Conservation (phyloP, 2,329 filamentous ascomycete genomes). For the Bipolaris zeicola region DNA sequence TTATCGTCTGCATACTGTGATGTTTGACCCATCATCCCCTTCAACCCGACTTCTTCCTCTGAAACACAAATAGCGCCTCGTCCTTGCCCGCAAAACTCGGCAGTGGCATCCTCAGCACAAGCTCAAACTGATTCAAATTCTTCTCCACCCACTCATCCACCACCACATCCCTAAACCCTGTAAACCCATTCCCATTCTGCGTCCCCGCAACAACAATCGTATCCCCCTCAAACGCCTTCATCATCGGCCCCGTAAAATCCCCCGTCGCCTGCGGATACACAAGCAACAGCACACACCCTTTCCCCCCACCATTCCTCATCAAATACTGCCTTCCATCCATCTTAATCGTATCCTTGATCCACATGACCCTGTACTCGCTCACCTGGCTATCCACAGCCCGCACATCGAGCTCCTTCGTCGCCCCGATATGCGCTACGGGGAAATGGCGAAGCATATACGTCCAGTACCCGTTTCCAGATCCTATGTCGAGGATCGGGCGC, state of each 20-base stretch:
- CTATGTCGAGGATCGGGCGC: conserved; percentile 67
- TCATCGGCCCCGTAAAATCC: conserved; percentile 67
- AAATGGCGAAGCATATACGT: conserved; percentile 73
- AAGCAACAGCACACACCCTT: conserved; percentile 66
- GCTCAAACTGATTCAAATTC: conserved; percentile 63
- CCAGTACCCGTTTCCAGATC: conserved; percentile 78
- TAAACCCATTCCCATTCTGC: conserved; percentile 76
- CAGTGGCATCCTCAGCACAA: conserved; percentile 67
- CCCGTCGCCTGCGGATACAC: conserved; percentile 75
- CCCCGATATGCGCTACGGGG: conserved; percentile 62
- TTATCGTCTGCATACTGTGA: background rate
- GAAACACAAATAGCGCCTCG: conserved; percentile 73
- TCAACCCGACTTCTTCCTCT: conserved; percentile 33
- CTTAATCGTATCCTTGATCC: conserved; percentile 70
- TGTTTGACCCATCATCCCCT: background rate
- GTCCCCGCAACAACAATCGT: conserved; percentile 74
- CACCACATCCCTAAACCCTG: conserved; percentile 66
- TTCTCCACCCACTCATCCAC: conserved; percentile 70
- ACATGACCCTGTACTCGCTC: conserved; percentile 70
- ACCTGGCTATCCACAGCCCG: conserved; percentile 70
- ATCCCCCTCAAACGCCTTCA: conserved; percentile 67
- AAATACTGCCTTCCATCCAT: conserved; percentile 67
- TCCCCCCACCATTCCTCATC: conserved; percentile 50
- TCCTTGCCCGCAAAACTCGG: conserved; percentile 80
- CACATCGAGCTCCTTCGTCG: conserved; percentile 61